These are phyloP conservation scores for Stipa capillata DNA, from an alignment of 176 grass and related monocot genomes.

Conservation along the genomic window DNA sequence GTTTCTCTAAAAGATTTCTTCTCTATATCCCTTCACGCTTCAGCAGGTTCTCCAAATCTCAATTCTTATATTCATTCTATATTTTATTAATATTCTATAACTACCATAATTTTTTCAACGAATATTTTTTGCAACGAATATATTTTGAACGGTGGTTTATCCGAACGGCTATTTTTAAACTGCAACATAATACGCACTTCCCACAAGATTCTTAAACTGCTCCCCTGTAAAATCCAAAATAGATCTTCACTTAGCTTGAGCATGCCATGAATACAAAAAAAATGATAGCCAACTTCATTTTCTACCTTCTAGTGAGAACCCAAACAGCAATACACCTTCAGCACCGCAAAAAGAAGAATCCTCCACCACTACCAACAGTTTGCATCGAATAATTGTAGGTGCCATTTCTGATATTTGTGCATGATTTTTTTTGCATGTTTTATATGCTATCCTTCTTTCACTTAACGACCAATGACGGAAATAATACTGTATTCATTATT, in stretches of 20 bases:
- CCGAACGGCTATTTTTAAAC: no score
- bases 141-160: no score
- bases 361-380: background rate
- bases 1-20: no score
- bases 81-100: no score
- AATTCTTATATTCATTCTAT: no score
- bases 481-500: background rate
- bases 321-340: background rate
- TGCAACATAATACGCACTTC: slow-evolving; percentile 99
- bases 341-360: background rate
- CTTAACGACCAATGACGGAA: background rate
- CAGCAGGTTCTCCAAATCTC: no score
- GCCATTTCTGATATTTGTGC: background rate
- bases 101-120: no score
- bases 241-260: background rate
- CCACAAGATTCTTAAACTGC: slow-evolving; percentile 89
- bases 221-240: slow-evolving; percentile 43
- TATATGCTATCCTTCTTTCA: background rate
- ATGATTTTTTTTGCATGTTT: background rate
- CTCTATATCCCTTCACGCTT: no score
- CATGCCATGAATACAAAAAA: background rate
- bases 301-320: background rate
- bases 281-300: background rate
- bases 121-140: no score
- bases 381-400: background rate